A percentile compares a stretch with the other conserved stretches of the same genome.
Conservation (phyloP, 2,329 filamentous ascomycete genomes). For the Madurella fahalii region DNA sequence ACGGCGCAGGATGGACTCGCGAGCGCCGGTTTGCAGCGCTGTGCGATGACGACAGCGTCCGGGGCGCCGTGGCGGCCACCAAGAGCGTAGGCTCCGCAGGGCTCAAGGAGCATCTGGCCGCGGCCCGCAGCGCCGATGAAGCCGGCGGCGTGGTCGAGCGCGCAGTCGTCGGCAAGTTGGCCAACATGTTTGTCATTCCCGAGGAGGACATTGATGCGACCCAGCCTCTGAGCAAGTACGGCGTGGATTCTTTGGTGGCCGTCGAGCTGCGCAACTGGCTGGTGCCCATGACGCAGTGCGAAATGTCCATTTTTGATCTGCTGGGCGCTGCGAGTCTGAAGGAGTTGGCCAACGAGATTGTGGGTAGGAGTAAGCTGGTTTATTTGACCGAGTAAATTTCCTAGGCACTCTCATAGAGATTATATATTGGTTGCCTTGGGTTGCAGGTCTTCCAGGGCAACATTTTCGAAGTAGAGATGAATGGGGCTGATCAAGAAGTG, state of each 20-base stretch:
- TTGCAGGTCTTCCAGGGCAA: no score
- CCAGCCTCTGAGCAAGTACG: not conserved
- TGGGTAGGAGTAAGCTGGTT: not conserved
- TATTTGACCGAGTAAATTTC: no score
- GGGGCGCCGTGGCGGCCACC: no score
- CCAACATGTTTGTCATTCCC: not conserved
- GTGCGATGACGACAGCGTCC: no score
- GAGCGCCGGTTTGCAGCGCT: not conserved
- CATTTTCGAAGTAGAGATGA: no score
- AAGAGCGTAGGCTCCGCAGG: no score
- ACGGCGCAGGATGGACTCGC: no score
- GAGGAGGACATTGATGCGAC: not conserved
- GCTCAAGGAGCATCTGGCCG: no score
- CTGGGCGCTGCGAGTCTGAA: not conserved
- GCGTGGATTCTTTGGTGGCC: conserved; percentile 2
- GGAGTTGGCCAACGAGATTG: not conserved
- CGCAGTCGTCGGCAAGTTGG: not conserved
- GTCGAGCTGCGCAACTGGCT: conserved; percentile 3
- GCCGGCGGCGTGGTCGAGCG: not conserved
- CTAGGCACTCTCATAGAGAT: no score
- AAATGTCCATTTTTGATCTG: not conserved
- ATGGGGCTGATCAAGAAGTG: no score
- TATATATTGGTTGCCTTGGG: no score
- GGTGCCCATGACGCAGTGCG: not conserved
- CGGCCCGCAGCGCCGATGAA: no score